Evolutionary conservation across 148 eudicot genomes (phyloP).

Genomic region (Diospyros lotus): DNA sequence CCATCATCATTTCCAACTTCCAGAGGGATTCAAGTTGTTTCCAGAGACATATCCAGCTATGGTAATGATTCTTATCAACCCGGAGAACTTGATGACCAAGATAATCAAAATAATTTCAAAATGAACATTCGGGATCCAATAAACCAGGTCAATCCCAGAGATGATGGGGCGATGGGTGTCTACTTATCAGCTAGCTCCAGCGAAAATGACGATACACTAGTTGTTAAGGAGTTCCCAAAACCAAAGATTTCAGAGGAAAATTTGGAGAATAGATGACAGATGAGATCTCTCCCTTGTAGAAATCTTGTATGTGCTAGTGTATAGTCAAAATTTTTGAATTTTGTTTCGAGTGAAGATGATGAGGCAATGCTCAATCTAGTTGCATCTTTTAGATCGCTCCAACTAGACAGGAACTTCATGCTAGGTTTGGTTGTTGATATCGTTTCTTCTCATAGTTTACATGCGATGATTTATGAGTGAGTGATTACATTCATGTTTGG

Average conservation of each 20-base stretch:
- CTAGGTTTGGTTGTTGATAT: background rate
- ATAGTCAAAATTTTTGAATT: too few species aligned
- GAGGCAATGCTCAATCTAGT: background rate
- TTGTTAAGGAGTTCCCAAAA: background rate
- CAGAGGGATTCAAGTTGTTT: constrained; percentile 15
- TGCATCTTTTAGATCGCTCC: constrained; percentile 7
- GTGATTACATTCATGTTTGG: background rate
- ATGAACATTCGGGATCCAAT: background rate
- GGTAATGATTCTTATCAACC: constrained; percentile 19
- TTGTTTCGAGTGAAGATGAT: background rate
- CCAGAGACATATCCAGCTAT: constrained; percentile 11
- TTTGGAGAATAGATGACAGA: background rate
- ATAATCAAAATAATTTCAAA: constrained; percentile 12
- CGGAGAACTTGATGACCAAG: constrained; percentile 12
- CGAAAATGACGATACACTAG: background rate
- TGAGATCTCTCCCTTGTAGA: background rate
- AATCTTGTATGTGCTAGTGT: background rate
- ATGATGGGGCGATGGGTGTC: background rate
- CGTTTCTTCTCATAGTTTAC: background rate
- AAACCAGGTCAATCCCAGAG: background rate
- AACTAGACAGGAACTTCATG: background rate
- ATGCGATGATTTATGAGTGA: background rate
- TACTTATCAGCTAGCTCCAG: background rate
- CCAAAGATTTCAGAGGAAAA: constrained; percentile 13
- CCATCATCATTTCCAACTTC: constrained; percentile 20